Conservation (phyloP, 2,329 filamentous ascomycete species). For the Leptodontidium sp. region DNA sequence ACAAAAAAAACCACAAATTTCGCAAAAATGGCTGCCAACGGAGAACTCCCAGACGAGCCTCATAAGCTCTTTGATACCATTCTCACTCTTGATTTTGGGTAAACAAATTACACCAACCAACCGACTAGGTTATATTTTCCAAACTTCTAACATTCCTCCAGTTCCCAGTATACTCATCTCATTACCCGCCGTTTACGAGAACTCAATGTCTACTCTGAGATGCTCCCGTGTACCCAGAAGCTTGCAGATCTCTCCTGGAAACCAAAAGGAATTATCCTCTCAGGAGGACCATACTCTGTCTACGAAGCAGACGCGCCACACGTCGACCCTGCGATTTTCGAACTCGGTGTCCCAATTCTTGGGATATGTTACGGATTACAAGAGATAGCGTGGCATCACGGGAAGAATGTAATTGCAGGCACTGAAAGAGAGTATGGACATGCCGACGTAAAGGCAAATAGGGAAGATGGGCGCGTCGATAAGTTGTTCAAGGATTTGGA, state of each 20-base stretch:
- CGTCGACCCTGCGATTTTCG: slow-evolving; percentile 83
- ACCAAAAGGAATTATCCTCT: slow-evolving; percentile 85
- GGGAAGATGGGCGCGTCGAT: slow-evolving; percentile 71
- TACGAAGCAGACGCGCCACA: slow-evolving; percentile 82
- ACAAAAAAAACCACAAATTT: slow-evolving; percentile 13
- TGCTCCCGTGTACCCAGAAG: slow-evolving; percentile 88
- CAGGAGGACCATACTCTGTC: slow-evolving; percentile 77
- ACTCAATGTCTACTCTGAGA: slow-evolving; percentile 84
- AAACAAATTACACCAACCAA: slow-evolving; percentile 22
- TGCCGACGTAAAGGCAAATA: slow-evolving; percentile 62
- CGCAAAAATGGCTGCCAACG: slow-evolving; percentile 35
- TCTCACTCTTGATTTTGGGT: slow-evolving; percentile 74
- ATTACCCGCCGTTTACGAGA: slow-evolving; percentile 70
- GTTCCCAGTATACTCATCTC: slow-evolving; percentile 76
- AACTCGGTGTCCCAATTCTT: slow-evolving; percentile 59
- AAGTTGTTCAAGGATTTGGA: slow-evolving; percentile 80
- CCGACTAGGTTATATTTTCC: slow-evolving; percentile 13
- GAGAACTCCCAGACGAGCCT: slow-evolving; percentile 38
- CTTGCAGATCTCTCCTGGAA: slow-evolving; percentile 78
- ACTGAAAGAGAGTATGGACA: slow-evolving; percentile 56
- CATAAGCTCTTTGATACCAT: slow-evolving; percentile 60
- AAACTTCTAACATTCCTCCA: slow-evolving; percentile 33
- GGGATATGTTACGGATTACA: slow-evolving; percentile 60
- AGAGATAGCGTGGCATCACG: slow-evolving; percentile 77
- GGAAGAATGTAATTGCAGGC: slow-evolving; percentile 74